Evolutionary conservation across 2,329 filamentous ascomycete genomes (phyloP), one percentile per base, ranked within the genome.

Genomic region (Aspergillus sp.): DNA sequence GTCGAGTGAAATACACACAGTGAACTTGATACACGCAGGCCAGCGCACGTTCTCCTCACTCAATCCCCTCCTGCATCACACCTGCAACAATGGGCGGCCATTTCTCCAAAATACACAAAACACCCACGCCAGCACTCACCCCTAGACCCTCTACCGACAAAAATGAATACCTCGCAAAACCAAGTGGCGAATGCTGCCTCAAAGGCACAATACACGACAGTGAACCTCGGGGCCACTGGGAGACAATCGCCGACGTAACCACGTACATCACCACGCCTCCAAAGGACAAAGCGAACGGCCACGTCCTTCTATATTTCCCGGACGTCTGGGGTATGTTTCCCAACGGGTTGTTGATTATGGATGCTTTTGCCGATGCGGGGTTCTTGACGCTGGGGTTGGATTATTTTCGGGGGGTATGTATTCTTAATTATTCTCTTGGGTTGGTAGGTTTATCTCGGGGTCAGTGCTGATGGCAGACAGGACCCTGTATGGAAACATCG

Each of bases 401-500:
- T n/a, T 57, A 57, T 51, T 57, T 57, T 1, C 6, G 45, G 19
- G 46, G 54, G 3, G 49, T 52, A 52, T 17, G 49, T 4, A 6
- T 9, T 34, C 15, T 50, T n/a, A n/a, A n/a, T n/a, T n/a, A n/a
- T n/a, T n/a, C n/a, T n/a, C n/a, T n/a, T n/a, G n/a, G n/a, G n/a
- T n/a, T n/a, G n/a, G n/a, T n/a, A n/a, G n/a, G n/a, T n/a, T n/a
- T n/a, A n/a, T n/a, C n/a, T n/a, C n/a, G n/a, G n/a, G n/a, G n/a
- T n/a, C n/a, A n/a, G n/a, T n/a, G n/a, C n/a, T n/a, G n/a, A n/a
- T n/a, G n/a, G n/a, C n/a, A n/a, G n/a, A n/a, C n/a, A n/a, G 54
- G 54, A 57, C 11, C 63, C 61, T 7, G 57, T 63, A 4, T 60
- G 57, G 57, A 63, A 63, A 47, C 76, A 83, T 59, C 51, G 70